Evolutionary conservation across 768 basidiomycete genomes (phyloP).

Genomic region (Psilocybe cyanescens): DNA sequence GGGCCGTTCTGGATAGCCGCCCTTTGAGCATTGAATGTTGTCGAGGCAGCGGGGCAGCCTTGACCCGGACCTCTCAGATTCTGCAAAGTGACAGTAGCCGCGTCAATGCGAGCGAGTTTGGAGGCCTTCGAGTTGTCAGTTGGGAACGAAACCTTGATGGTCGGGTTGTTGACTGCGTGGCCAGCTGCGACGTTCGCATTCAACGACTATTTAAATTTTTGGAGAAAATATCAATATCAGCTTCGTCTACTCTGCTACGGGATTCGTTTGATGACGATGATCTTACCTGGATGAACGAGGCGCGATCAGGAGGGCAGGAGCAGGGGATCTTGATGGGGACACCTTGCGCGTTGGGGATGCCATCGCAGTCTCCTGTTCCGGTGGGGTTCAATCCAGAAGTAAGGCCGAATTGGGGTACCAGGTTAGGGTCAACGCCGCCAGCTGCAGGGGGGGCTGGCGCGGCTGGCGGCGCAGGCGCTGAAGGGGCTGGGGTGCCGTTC

Average conservation of each 20-base stretch:
- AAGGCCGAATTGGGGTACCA: conserved; percentile 64
- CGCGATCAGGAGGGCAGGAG: conserved; percentile 28
- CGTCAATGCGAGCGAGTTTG: conserved; percentile 58
- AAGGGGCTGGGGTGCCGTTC: conserved; percentile 28
- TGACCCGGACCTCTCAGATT: conserved; percentile 70
- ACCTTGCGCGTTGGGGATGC: conserved; percentile 54
- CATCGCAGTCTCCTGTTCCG: conserved; percentile 75
- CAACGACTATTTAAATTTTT: conserved; percentile 34
- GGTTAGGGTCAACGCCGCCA: conserved; percentile 50
- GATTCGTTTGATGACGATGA: neutral
- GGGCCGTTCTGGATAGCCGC: conserved; percentile 31
- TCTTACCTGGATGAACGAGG: conserved; percentile 19
- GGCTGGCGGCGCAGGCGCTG: conserved; percentile 30
- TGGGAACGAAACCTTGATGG: conserved; percentile 62
- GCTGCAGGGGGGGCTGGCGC: conserved; percentile 24
- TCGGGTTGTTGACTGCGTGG: conserved; percentile 63
- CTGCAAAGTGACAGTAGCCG: conserved; percentile 68
- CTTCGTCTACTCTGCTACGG: neutral
- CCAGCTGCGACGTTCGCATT: conserved; percentile 65
- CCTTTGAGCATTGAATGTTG: conserved; percentile 50
- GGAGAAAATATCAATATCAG: neutral
- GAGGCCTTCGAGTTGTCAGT: conserved; percentile 58
- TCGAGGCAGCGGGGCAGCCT: conserved; percentile 69
- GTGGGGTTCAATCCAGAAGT: conserved; percentile 63
- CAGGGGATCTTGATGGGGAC: conserved; percentile 68